Conservation (phyloP, 345 rosid species). For the Gynandropsis gynandra region DNA sequence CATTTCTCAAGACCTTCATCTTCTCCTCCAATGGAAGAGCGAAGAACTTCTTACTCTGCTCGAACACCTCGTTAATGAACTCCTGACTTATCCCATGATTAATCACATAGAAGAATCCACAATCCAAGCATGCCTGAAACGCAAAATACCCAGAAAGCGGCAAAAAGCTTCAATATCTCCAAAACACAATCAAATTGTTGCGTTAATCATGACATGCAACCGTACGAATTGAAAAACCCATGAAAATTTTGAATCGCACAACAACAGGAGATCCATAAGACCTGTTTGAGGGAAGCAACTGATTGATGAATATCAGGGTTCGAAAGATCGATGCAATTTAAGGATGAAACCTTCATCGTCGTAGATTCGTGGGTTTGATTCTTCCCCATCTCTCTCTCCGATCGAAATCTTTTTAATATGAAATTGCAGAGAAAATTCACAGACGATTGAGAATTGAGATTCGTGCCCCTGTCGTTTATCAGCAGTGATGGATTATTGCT, state of each 20-base stretch:
- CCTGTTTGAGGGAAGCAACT: conserved; percentile 18
- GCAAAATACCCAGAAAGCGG: not conserved
- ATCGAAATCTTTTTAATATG: too few species aligned
- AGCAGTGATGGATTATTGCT: too few species aligned
- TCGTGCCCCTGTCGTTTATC: too few species aligned
- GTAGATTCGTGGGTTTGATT: not conserved
- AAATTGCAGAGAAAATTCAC: too few species aligned
- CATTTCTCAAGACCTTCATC: conserved; percentile 58
- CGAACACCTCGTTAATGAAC: conserved; percentile 55
- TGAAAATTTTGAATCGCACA: too few species aligned
- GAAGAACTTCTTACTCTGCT: conserved; percentile 54
- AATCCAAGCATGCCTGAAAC: conserved; percentile 68
- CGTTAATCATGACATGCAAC: not conserved
- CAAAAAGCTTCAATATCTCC: too few species aligned
- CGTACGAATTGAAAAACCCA: not conserved
- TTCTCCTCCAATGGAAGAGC: conserved; percentile 49
- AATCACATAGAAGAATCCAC: conserved; percentile 72
- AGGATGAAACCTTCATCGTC: conserved; percentile 16
- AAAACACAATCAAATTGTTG: not conserved
- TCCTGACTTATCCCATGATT: conserved; percentile 71
- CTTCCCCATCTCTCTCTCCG: conserved; percentile 9
- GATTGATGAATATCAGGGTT: conserved; percentile 19
- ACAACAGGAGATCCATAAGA: not conserved
- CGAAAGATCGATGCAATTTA: conserved; percentile 23
- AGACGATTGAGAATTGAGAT: too few species aligned